Percentiles rank a stretch among this genome's conserved stretches.
Evolutionary conservation across 1,139 yeast genomes (phyloP).

Genomic region (Kodamaea sp.): DNA sequence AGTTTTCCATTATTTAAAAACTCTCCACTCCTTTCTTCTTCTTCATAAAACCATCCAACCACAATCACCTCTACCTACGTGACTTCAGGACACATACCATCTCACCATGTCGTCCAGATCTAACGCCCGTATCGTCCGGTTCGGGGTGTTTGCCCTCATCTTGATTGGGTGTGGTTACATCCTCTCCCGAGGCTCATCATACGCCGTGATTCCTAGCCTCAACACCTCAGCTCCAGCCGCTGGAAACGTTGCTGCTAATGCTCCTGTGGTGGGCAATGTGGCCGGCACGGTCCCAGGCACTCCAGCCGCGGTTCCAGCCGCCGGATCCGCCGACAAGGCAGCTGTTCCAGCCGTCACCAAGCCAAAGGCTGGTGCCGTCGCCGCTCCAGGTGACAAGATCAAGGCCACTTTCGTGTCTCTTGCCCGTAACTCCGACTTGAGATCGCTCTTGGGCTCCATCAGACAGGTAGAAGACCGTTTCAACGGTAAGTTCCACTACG

Average conservation of each 20-base stretch:
- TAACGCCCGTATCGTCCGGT: conserved; percentile 61
- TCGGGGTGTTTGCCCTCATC: conserved; percentile 59
- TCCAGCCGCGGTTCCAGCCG: conserved; percentile 3
- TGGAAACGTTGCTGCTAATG: conserved; percentile 10
- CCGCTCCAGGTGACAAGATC: conserved; percentile 24
- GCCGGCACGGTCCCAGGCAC: conserved; percentile 2
- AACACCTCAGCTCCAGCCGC: conserved; percentile 2
- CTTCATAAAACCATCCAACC: conserved; percentile 2
- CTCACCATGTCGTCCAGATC: conserved; percentile 47
- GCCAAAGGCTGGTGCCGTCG: conserved; percentile 7
- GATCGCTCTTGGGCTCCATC: conserved; percentile 38
- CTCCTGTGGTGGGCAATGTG: conserved; percentile 10
- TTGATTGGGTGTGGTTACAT: conserved; percentile 61
- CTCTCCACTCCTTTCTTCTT: not conserved
- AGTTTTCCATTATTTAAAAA: too few species aligned
- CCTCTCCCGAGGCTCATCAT: conserved; percentile 58
- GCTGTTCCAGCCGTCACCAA: conserved; percentile 10
- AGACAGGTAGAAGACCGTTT: conserved; percentile 49
- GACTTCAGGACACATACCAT: too few species aligned
- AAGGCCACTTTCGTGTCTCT: conserved; percentile 50
- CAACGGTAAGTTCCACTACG: conserved; percentile 43
- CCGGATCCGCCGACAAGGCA: conserved; percentile 9
- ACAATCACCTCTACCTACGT: too few species aligned
- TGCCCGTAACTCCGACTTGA: conserved; percentile 45
- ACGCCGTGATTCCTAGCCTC: conserved; percentile 31